Evolutionary conservation across 2,329 filamentous ascomycete species (phyloP).

Genomic region (Dactylellina parvicollis): DNA sequence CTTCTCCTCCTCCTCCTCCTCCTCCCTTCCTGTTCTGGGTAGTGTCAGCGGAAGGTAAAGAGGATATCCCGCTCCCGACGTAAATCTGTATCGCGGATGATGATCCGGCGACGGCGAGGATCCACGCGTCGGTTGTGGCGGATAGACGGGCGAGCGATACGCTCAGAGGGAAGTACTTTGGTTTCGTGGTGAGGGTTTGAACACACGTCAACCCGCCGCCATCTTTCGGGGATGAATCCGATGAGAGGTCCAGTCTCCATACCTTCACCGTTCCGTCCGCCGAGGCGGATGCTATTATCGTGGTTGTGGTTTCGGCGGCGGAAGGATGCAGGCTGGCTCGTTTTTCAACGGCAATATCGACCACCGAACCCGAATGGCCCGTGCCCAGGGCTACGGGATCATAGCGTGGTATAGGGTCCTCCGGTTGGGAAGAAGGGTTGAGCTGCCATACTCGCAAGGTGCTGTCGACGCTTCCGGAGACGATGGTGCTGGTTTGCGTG

Average conservation of each 20-base stretch:
- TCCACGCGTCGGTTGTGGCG: conserved; percentile 63
- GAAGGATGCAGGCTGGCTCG: background rate
- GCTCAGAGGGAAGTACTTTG: conserved; percentile 83
- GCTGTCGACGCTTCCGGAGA: conserved; percentile 85
- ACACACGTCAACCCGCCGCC: conserved; percentile 64
- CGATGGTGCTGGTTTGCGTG: conserved; percentile 68
- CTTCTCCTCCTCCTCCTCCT: conserved; percentile 18
- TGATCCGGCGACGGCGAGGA: conserved; percentile 88
- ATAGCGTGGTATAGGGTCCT: conserved; percentile 22
- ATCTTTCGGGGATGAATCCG: conserved; percentile 57
- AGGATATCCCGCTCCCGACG: conserved; percentile 15
- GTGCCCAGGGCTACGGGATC: conserved; percentile 10
- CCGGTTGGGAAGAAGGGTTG: background rate
- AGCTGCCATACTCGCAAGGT: conserved; percentile 66
- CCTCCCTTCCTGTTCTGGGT: no score
- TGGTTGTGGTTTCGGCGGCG: background rate
- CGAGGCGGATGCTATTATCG: conserved; percentile 69
- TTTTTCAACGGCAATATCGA: conserved; percentile 50
- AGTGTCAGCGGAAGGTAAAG: conserved; percentile 67
- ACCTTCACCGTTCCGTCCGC: conserved; percentile 71
- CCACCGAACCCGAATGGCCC: conserved; percentile 39
- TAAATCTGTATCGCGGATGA: conserved; percentile 83
- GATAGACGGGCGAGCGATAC: conserved; percentile 73
- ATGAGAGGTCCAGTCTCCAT: conserved; percentile 70
- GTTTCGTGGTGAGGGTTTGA: conserved; percentile 77